A percentile compares a stretch with the other conserved stretches of the same genome.
Conservation (phyloP, 345 rosid genomes). For the Corchorus olitorius region DNA sequence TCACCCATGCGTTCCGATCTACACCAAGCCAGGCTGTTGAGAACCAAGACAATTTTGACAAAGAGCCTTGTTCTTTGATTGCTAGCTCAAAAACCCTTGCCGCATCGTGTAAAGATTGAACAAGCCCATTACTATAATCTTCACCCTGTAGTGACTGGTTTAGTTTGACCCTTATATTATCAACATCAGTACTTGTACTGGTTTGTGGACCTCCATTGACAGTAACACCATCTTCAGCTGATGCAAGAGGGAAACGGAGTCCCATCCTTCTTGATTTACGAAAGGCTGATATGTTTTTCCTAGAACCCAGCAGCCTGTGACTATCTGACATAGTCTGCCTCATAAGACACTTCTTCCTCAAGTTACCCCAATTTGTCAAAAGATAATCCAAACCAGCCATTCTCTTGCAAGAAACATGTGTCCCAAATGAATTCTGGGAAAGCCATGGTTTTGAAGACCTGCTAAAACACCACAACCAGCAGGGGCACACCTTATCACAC, state of each 20-base stretch:
- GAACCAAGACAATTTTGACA: conserved; percentile 74
- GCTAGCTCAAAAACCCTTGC: conserved; percentile 87
- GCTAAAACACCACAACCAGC: conserved; percentile 33
- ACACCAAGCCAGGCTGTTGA: conserved; percentile 87
- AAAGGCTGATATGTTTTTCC: conserved; percentile 26
- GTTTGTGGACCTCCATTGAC: conserved; percentile 63
- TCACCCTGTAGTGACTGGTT: conserved; percentile 66
- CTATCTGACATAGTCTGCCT: conserved; percentile 37
- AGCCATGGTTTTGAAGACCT: conserved; percentile 56
- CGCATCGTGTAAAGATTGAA: conserved; percentile 82
- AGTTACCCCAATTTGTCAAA: conserved; percentile 48
- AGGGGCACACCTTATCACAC: background rate
- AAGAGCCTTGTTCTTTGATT: conserved; percentile 53
- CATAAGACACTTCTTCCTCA: conserved; percentile 44
- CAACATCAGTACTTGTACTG: conserved; percentile 54
- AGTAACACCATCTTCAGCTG: conserved; percentile 77
- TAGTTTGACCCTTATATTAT: conserved; percentile 70
- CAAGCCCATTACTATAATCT: conserved; percentile 70
- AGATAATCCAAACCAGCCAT: conserved; percentile 38
- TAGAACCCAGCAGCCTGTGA: conserved; percentile 29
- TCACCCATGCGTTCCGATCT: conserved; percentile 85
- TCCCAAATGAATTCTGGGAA: conserved; percentile 43
- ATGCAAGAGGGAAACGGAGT: conserved; percentile 43
- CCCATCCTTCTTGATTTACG: conserved; percentile 44
- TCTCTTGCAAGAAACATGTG: conserved; percentile 41